These are phyloP conservation scores for Melocanna baccifera DNA, from an alignment of 176 grass and related monocot genomes.

Conservation along the genomic window DNA sequence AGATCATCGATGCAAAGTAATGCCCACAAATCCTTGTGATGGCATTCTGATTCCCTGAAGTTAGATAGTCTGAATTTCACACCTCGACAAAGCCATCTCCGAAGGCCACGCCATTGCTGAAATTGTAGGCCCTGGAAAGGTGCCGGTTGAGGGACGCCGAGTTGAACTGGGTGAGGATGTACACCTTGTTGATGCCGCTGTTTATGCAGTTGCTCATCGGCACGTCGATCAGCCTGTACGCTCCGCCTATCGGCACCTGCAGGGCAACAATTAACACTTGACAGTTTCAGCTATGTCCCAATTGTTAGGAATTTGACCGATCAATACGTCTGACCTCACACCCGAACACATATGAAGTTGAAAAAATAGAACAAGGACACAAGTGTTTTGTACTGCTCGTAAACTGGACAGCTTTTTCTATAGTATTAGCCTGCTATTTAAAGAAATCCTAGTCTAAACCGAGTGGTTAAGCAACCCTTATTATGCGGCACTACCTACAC, in stretches of 20 bases:
- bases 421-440: too few species aligned
- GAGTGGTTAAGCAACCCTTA: too few species aligned
- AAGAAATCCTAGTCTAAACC: too few species aligned
- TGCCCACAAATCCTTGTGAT: not conserved
- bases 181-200: slow-evolving; percentile 88
- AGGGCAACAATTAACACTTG: not conserved
- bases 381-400: too few species aligned
- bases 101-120: slow-evolving; percentile 56
- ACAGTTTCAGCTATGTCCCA: too few species aligned
- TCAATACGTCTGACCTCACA: too few species aligned
- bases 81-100: slow-evolving; percentile 89
- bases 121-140: slow-evolving; percentile 76
- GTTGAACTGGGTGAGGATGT: slow-evolving; percentile 95
- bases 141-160: slow-evolving; percentile 81
- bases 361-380: too few species aligned
- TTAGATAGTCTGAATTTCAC: not conserved
- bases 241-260: slow-evolving; percentile 85
- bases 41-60: not conserved
- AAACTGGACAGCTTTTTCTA: too few species aligned
- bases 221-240: slow-evolving; percentile 86
- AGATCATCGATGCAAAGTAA: not conserved
- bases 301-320: too few species aligned
- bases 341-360: too few species aligned
- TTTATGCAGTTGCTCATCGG: slow-evolving; percentile 99
- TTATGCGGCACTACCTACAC: too few species aligned